Base-by-base conservation (phyloP, 169 alveolate species). In the Babesia divergens region DNA sequence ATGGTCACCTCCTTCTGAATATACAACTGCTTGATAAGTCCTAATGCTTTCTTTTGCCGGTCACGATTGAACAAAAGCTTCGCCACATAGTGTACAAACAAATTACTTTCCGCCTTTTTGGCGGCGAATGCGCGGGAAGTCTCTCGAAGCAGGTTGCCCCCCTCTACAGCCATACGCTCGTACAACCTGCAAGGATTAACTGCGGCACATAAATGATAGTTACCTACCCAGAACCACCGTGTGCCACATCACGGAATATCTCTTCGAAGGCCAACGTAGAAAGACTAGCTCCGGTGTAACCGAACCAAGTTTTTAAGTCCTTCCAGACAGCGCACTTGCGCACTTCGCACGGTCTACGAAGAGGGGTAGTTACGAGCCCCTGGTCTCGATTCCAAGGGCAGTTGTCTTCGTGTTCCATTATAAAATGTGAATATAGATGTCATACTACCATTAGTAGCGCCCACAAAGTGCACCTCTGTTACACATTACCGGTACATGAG, bases 121-220 rank as follows among this genome's bases (percentile, higher is more conserved):
- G 72, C 38, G 9, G 82, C 65, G 26, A 56, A 64, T 8, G 72
- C 72, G 9, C 65, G 72, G 28, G 72, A 72, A 5, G 72, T 70
- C 52, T 66, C 74, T 7, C 64, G 52, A 24, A 77, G 82, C 44
- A 77, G 28, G 11, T 66, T 58, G 20, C 86, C 86, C 3, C 86
- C 86, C 65, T 77, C 86, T 60, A 77, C 71, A 16, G 86, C 74
- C 86, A 77, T 77, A 34, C 86, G 71, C 51, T 77, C 86, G 35
- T 77, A 77, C 14, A 77, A 54, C 26, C 86, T 77, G 35, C 43
- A 65, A 34, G 11, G 18, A 1, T 22, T 59, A 28, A 50, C n/a
- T 5, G 37, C 11, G 3, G 11, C n/a, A 53, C 18, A 14, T 24
- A 31, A 24, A 6, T 20, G n/a, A 52, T 8, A 9, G 24, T 3